Evolutionary conservation across 192 early-diverging fungal genomes (phyloP).

Genomic region (Gaertneriomyces semiglobifer): DNA sequence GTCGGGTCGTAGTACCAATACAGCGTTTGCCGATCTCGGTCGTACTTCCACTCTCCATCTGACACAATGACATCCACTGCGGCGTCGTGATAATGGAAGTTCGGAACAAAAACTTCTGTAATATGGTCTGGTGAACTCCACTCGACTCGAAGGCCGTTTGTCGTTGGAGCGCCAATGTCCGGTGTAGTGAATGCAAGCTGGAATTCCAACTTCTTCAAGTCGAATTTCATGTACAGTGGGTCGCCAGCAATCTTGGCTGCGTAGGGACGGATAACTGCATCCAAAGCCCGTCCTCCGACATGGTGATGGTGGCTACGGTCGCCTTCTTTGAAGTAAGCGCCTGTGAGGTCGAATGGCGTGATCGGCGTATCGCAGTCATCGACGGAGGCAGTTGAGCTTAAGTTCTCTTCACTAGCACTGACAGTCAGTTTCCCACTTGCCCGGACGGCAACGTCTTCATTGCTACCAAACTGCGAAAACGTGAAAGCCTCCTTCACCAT

Average conservation of each 20-base stretch:
- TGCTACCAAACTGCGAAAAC: too few species aligned
- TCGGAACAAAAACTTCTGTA: slow-evolving; percentile 72
- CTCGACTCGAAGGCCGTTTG: not conserved
- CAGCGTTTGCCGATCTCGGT: slow-evolving; percentile 64
- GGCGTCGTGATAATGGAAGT: slow-evolving; percentile 60
- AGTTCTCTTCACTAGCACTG: too few species aligned
- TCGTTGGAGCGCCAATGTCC: not conserved
- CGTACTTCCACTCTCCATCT: slow-evolving; percentile 70
- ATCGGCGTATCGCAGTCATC: slow-evolving; percentile 21
- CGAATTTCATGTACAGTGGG: slow-evolving; percentile 58
- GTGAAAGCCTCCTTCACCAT: too few species aligned
- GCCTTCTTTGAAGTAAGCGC: slow-evolving; percentile 31
- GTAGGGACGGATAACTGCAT: slow-evolving; percentile 77
- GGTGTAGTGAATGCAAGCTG: slow-evolving; percentile 56
- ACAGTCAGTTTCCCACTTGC: too few species aligned
- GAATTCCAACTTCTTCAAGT: slow-evolving; percentile 58
- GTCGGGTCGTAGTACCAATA: slow-evolving; percentile 50
- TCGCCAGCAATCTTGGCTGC: slow-evolving; percentile 70
- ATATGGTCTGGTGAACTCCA: slow-evolving; percentile 14
- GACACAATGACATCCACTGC: slow-evolving; percentile 55
- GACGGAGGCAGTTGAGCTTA: too few species aligned
- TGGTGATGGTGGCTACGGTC: slow-evolving; percentile 51
- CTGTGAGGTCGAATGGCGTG: slow-evolving; percentile 58
- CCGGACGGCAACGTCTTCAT: too few species aligned
- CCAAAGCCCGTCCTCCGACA: slow-evolving; percentile 70